These are phyloP conservation scores for Russula sp. DNA, from an alignment of 768 basidiomycete genomes.

Conservation along the genomic window DNA sequence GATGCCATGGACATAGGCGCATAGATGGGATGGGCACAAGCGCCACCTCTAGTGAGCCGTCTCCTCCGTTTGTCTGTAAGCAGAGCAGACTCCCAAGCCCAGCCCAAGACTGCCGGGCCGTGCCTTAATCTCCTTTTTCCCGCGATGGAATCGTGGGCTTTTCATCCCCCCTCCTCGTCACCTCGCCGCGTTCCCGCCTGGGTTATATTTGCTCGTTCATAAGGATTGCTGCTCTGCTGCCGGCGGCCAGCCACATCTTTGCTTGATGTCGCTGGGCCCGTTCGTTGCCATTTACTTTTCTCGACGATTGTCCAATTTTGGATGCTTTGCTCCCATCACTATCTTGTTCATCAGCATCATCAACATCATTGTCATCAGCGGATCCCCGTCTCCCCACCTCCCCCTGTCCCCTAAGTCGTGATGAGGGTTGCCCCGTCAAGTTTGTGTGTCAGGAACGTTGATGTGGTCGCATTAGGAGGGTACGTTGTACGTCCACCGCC, in stretches of 20 bases:
- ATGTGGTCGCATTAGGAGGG: neutral
- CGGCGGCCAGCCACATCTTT: neutral
- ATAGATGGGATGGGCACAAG: constrained; percentile 5
- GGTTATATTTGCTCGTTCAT: neutral
- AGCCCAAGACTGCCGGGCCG: neutral
- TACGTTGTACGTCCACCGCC: neutral
- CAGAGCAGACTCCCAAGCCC: neutral
- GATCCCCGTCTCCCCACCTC: neutral
- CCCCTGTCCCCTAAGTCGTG: neutral
- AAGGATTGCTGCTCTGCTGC: neutral
- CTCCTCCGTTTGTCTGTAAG: neutral
- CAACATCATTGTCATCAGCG: neutral
- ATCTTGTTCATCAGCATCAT: neutral
- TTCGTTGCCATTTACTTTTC: neutral
- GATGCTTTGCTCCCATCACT: neutral
- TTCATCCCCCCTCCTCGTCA: neutral
- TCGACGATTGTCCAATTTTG: neutral
- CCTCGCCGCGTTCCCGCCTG: neutral
- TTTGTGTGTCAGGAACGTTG: neutral
- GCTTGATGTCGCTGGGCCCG: neutral
- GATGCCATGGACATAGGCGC: constrained; percentile 26
- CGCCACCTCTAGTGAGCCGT: neutral
- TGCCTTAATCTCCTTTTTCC: constrained; percentile 10
- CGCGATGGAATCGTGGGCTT: neutral
- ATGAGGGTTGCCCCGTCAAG: neutral